Conservation (phyloP, 495 filamentous ascomycete species). For the Talaromyces nanjingensis region DNA sequence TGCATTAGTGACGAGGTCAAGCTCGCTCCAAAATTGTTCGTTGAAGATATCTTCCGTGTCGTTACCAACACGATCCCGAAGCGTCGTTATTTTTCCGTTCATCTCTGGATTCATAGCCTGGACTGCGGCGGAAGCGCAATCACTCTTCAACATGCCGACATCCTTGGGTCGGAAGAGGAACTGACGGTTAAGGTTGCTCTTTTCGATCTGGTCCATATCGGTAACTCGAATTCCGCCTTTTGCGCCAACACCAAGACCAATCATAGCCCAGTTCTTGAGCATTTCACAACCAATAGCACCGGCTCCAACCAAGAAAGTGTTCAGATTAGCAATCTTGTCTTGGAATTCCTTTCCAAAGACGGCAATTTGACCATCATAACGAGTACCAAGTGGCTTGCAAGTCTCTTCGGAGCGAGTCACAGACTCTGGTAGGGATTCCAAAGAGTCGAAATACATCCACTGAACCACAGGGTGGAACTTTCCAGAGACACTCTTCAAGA, state of each 20-base stretch:
- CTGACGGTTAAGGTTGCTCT: constrained; percentile 97
- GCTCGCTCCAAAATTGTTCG: constrained; percentile 84
- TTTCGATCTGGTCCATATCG: constrained; percentile 98
- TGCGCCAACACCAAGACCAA: constrained; percentile 83
- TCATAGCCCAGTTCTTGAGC: constrained; percentile 99
- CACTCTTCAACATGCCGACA: constrained; percentile 95
- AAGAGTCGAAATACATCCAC: constrained; percentile 94
- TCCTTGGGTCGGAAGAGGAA: constrained; percentile 94
- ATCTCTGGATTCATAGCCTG: constrained; percentile 94
- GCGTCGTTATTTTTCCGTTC: constrained; percentile 69
- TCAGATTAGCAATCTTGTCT: constrained; percentile 82
- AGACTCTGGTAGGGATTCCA: constrained; percentile 82
- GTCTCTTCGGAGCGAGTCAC: constrained; percentile 71
- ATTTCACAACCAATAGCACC: constrained; percentile 99
- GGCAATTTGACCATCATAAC: constrained; percentile 96
- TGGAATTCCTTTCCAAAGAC: constrained; percentile 94
- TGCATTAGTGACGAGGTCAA: constrained; percentile 94
- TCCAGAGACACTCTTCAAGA: constrained; percentile 93
- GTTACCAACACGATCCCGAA: constrained; percentile 82
- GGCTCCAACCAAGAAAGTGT: constrained; percentile 90
- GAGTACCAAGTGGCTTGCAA: constrained; percentile 72
- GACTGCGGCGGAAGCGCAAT: constrained; percentile 83
- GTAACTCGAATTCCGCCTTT: constrained; percentile 86
- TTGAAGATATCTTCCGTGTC: constrained; percentile 96
- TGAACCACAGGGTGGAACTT: constrained; percentile 93